Conservation (phyloP, 108 stramenopile genomes). For the Cyclostephanos invisitatus region DNA sequence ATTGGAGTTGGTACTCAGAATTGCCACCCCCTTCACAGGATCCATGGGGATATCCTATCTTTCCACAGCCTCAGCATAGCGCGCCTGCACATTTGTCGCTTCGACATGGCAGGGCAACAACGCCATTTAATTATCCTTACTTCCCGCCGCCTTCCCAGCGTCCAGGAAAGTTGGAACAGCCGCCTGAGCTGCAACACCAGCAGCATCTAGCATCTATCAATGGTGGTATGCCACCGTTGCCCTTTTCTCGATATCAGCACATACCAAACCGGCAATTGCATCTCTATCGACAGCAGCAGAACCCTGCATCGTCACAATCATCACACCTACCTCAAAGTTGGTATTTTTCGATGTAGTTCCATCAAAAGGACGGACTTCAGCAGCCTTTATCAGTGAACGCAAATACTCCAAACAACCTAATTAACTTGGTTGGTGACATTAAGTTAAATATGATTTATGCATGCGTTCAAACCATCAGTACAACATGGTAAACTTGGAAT, state of each 20-base stretch:
- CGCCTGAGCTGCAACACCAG: neutral
- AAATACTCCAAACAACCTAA: neutral
- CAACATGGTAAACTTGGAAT: neutral
- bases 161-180: neutral
- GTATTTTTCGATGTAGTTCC: neutral
- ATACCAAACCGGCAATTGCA: slow-evolving; percentile 6
- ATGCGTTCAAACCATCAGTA: neutral
- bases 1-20: slow-evolving; percentile 2
- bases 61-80: neutral
- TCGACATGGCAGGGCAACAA: neutral
- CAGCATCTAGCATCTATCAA: neutral
- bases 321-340: neutral
- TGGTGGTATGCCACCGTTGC: neutral
- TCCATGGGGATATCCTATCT: slow-evolving; percentile 4
- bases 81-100: neutral
- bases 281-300: slow-evolving; percentile 14
- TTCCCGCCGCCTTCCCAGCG: slow-evolving; percentile 8
- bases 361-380: neutral
- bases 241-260: neutral
- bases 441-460: neutral
- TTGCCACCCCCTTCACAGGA: slow-evolving; percentile 4
- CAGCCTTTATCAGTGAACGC: neutral
- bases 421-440: neutral
- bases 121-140: slow-evolving; percentile 11
- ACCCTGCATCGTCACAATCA: slow-evolving; percentile 4